Conservation (phyloP, 179 eudicot genomes). For the Patellifolia procumbens region DNA sequence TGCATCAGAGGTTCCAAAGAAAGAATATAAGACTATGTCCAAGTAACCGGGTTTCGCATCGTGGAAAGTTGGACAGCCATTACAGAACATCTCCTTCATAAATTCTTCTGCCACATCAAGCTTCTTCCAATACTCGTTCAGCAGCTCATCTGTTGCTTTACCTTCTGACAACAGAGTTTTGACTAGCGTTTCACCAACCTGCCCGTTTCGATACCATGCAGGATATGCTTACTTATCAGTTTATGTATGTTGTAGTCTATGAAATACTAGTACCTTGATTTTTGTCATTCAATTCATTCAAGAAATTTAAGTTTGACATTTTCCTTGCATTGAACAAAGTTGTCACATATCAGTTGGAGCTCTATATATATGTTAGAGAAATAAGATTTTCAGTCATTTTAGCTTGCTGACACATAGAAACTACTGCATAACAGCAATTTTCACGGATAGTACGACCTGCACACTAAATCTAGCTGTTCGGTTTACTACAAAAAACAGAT, state of each 20-base stretch:
- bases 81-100: background rate
- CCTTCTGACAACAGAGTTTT: slow-evolving; percentile 17
- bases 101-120: slow-evolving; percentile 21
- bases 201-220: background rate
- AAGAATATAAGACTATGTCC: slow-evolving; percentile 32
- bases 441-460: too few relatives aligned
- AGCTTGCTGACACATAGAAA: too few relatives aligned
- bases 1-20: slow-evolving; percentile 18
- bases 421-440: too few relatives aligned
- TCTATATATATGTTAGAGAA: too few relatives aligned
- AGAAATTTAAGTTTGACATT: too few relatives aligned
- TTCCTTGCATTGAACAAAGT: too few relatives aligned
- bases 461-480: too few relatives aligned
- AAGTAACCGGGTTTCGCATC: slow-evolving; percentile 31
- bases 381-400: too few relatives aligned
- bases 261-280: too few relatives aligned
- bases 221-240: background rate
- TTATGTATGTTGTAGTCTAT: background rate
- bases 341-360: too few relatives aligned
- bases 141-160: slow-evolving; percentile 11
- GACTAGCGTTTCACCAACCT: background rate
- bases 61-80: slow-evolving; percentile 21
- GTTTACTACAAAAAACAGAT: too few relatives aligned
- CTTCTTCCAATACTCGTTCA: slow-evolving; percentile 19
- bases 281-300: too few relatives aligned